These are phyloP conservation scores for Hyaloperonospora brassicae DNA, from an alignment of 352 stramenopile species.

Conservation along the genomic window DNA sequence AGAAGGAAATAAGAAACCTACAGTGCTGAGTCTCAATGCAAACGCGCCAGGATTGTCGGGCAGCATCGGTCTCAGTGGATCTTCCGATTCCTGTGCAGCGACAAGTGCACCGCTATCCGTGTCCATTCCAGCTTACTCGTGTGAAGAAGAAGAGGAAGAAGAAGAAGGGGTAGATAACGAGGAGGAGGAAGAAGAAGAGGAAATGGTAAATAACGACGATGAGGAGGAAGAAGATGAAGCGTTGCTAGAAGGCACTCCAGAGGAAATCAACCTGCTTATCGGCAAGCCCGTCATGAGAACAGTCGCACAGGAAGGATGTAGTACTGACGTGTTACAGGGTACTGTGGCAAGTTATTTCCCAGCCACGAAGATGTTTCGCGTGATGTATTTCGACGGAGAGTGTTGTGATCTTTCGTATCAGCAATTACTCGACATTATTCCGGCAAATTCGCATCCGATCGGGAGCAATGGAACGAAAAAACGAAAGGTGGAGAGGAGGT, in stretches of 20 bases:
- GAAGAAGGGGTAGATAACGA: constrained; percentile 10
- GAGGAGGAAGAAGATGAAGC: constrained; percentile 16
- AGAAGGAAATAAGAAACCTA: constrained; percentile 15
- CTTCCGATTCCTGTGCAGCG: constrained; percentile 3
- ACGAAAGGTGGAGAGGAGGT: constrained; percentile 26
- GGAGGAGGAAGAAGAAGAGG: constrained; percentile 19
- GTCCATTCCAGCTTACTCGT: constrained; percentile 10
- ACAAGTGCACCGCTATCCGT: constrained; percentile 15
- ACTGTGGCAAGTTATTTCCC: constrained; percentile 64
- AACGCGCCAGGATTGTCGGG: constrained; percentile 27
- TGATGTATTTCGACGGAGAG: constrained; percentile 50
- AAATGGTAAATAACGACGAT: constrained; percentile 14
- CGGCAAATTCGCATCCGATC: constrained; percentile 24
- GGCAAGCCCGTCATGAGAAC: constrained; percentile 35
- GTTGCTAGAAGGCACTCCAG: constrained; percentile 11
- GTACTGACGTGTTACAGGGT: constrained; percentile 31
- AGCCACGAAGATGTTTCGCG: constrained; percentile 67
- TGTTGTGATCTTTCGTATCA: constrained; percentile 54
- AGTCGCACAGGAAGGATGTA: constrained; percentile 25
- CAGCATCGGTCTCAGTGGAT: constrained; percentile 13
- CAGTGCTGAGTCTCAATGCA: constrained; percentile 39
- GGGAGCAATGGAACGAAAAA: constrained; percentile 32
- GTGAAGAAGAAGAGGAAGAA: neutral
- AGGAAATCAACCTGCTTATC: constrained; percentile 44
- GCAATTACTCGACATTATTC: constrained; percentile 54